Percentiles rank a stretch among this genome's conserved stretches.
Conservation (phyloP, 768 basidiomycete species). For the Leccinum pellstonianum region DNA sequence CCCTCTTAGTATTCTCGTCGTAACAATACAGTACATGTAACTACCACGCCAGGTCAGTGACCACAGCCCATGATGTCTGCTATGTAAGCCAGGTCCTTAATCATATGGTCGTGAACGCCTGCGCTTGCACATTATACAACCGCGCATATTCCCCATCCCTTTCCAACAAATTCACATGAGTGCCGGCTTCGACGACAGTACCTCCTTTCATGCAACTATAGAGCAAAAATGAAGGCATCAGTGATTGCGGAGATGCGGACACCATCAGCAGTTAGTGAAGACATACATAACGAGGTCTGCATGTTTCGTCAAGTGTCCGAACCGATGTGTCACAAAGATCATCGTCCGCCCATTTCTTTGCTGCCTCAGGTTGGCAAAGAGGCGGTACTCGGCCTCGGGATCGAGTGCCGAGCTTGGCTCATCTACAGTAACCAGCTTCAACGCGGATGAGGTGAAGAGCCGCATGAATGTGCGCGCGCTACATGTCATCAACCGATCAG, state of each 20-base stretch:
- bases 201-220: slow-evolving; percentile 36
- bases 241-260: no score
- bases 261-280: no score
- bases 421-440: slow-evolving; percentile 35
- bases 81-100: not conserved
- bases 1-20: no score
- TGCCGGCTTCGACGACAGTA: slow-evolving; percentile 32
- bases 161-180: slow-evolving; percentile 31
- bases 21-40: no score
- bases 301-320: slow-evolving; percentile 37
- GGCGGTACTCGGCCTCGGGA: slow-evolving; percentile 34
- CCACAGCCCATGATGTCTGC: not conserved
- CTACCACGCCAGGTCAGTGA: no score
- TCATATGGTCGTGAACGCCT: slow-evolving; percentile 24
- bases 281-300: slow-evolving; percentile 40
- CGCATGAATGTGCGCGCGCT: slow-evolving; percentile 44
- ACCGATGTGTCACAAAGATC: slow-evolving; percentile 43
- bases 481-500: not conserved
- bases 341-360: slow-evolving; percentile 36
- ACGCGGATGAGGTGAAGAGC: slow-evolving; percentile 26
- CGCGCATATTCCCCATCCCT: slow-evolving; percentile 33
- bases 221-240: no score
- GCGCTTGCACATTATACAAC: slow-evolving; percentile 35
- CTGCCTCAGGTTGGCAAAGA: slow-evolving; percentile 30
- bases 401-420: slow-evolving; percentile 42